Conservation (phyloP, 108 stramenopile species). For the Skeletonema grethae region DNA sequence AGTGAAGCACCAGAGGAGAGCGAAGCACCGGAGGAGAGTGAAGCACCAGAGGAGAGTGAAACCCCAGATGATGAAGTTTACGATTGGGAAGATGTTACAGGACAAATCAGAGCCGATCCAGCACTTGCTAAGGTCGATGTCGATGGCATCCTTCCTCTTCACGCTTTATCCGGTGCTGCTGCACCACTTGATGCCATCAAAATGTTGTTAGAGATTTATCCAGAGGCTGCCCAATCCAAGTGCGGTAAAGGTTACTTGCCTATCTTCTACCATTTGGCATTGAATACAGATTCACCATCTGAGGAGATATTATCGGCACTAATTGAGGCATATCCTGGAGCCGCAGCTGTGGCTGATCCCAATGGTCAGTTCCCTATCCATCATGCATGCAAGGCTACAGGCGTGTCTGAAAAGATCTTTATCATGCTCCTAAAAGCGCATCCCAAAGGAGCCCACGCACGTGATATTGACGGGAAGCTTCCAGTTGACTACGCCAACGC, state of each 20-base stretch:
- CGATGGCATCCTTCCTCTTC: conserved; percentile 1
- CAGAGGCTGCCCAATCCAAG: background rate
- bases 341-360: conserved; percentile 9
- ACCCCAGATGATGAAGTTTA: background rate
- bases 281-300: background rate
- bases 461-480: conserved; percentile 12
- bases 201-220: conserved; percentile 5
- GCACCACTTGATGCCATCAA: conserved; percentile 23
- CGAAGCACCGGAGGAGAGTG: no score
- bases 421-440: conserved; percentile 22
- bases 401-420: conserved; percentile 19
- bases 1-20: no score
- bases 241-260: conserved; percentile 16
- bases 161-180: background rate
- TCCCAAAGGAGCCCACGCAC: conserved; percentile 30
- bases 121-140: background rate
- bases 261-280: conserved; percentile 7
- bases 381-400: conserved; percentile 11
- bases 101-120: background rate
- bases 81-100: background rate
- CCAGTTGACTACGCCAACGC: conserved; percentile 17
- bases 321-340: conserved; percentile 23
- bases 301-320: conserved; percentile 12
- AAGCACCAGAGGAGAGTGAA: no score
- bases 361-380: conserved; percentile 27